These are phyloP conservation scores for Podospora pseudoanserina DNA, from an alignment of 495 filamentous ascomycete species.

Conservation along the genomic window DNA sequence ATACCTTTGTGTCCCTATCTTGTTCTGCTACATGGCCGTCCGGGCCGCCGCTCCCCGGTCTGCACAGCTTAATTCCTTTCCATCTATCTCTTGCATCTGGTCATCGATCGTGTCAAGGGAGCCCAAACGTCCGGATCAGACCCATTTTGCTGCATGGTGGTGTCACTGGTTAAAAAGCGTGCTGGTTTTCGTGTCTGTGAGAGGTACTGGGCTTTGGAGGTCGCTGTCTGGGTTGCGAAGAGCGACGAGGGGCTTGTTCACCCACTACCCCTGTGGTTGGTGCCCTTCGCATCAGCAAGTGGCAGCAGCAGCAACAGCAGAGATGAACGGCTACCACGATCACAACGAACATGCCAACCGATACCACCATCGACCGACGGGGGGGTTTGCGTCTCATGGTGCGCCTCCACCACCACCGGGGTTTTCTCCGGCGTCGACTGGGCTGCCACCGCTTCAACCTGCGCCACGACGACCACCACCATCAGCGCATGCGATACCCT, in stretches of 20 bases:
- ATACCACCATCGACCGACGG: background rate
- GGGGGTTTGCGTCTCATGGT: background rate
- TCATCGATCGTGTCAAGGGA: background rate
- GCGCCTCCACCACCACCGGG: no score
- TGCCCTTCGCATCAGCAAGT: background rate
- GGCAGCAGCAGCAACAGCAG: background rate
- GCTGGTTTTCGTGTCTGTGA: background rate
- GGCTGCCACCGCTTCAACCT: background rate
- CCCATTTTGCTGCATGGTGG: background rate
- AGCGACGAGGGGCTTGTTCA: background rate
- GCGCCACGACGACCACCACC: background rate
- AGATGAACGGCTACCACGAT: background rate
- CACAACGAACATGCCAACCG: background rate
- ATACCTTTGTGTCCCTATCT: background rate
- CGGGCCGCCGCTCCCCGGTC: background rate
- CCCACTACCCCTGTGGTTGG: background rate
- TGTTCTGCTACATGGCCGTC: background rate
- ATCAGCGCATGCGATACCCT: background rate
- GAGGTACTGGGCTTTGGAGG: background rate
- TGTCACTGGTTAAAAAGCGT: background rate
- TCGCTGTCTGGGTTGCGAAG: background rate
- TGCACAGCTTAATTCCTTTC: background rate
- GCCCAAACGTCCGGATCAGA: slow-evolving; percentile 1
- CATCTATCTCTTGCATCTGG: background rate
- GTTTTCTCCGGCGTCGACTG: background rate